phyloP scores from a whole-genome alignment of 208 protist genomes.

The Acanthamoeba royreba region DNA sequence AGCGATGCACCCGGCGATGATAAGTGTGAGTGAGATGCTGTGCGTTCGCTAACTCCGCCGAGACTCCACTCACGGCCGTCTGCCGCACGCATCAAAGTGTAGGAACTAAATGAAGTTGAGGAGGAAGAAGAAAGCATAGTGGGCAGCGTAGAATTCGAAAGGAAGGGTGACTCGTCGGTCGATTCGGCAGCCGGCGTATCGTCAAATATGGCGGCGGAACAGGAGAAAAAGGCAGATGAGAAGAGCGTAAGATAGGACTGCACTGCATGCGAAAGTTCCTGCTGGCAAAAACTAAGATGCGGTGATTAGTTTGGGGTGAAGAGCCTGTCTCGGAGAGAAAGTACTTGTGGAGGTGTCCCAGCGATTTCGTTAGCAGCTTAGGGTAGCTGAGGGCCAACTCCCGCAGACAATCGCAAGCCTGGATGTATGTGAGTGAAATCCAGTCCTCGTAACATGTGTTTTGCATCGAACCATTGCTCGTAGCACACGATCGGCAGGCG shows the following conservation, averaged over 20 bases:
- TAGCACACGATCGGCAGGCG: not conserved
- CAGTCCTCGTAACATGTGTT: no score
- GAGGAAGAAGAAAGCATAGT: not conserved
- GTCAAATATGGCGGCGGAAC: not conserved
- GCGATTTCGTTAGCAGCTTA: not conserved
- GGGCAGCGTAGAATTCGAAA: not conserved
- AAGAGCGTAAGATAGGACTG: constrained; percentile 30
- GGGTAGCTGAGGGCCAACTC: constrained; percentile 28
- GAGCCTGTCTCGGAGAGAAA: no score
- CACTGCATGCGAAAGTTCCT: not conserved
- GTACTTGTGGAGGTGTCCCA: not conserved
- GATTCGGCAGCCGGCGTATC: not conserved
- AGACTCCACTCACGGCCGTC: not conserved
- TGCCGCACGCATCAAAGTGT: not conserved
- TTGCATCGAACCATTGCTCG: not conserved
- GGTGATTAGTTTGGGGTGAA: no score
- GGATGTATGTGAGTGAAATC: no score
- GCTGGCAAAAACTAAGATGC: not conserved
- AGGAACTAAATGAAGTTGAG: not conserved
- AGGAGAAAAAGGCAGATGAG: not conserved
- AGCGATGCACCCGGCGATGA: not conserved
- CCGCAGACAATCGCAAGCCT: constrained; percentile 30
- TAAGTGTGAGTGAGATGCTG: not conserved
- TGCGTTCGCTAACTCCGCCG: not conserved
- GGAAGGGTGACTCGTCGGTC: no score